Evolutionary conservation across 2,329 filamentous ascomycete species (phyloP).

Genomic region (Cryphonectria nitschkei): DNA sequence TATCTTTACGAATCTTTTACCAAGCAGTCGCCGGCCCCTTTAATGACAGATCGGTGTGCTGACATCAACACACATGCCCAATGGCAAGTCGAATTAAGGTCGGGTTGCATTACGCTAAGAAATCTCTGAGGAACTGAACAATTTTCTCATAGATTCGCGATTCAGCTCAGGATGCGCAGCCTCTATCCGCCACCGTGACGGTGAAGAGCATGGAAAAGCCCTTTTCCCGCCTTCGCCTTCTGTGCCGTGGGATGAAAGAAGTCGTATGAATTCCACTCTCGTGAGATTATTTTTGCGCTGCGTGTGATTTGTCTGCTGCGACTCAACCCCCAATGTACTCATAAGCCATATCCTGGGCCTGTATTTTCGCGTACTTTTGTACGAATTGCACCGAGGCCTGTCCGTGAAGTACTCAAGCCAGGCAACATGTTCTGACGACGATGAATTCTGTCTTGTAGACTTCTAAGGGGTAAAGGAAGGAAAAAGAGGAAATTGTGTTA

Average conservation of each 20-base stretch:
- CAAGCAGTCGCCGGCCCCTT: not conserved
- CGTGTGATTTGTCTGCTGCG: not conserved
- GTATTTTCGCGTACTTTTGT: not conserved
- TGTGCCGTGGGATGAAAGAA: not conserved
- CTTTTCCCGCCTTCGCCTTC: not conserved
- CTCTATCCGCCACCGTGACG: slow-evolving; percentile 15
- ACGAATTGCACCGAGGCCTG: not conserved
- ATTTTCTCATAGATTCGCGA: not conserved
- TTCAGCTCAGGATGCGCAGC: not conserved
- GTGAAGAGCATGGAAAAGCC: not conserved
- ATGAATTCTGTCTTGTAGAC: not conserved
- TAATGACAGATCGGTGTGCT: not conserved
- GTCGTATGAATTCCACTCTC: not conserved
- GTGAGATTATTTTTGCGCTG: not conserved
- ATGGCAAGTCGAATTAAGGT: not conserved
- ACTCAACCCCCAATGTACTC: not conserved
- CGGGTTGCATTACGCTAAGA: not conserved
- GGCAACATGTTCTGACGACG: not conserved
- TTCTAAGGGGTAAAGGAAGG: not conserved
- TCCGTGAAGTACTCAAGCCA: not conserved
- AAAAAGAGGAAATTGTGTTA: not conserved
- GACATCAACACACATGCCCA: not conserved
- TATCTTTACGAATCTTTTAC: not conserved
- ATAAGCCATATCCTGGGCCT: not conserved
- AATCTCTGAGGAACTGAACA: not conserved